These are phyloP conservation scores for Aurinia saxatilis DNA, from an alignment of 345 rosid genomes.

Conservation along the genomic window DNA sequence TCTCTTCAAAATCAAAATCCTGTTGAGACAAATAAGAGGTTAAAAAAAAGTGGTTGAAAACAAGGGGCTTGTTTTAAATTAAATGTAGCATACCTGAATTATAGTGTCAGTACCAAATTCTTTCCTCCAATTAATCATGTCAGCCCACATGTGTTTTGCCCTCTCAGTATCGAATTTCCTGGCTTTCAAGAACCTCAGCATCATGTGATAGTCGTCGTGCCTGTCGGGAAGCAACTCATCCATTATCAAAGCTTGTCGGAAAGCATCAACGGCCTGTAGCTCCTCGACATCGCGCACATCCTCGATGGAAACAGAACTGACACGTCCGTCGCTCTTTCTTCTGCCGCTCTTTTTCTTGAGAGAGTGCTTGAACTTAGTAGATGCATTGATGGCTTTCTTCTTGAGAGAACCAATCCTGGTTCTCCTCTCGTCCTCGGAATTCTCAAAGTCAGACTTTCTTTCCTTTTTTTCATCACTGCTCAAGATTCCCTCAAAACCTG, in stretches of 20 bases:
- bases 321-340: slow-evolving; percentile 81
- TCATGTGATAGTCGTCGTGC: slow-evolving; percentile 91
- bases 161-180: slow-evolving; percentile 86
- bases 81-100: slow-evolving; percentile 50
- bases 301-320: slow-evolving; percentile 93
- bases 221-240: slow-evolving; percentile 71
- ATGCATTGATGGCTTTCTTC: slow-evolving; percentile 87
- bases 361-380: slow-evolving; percentile 85
- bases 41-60: no score
- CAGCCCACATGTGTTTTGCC: slow-evolving; percentile 98
- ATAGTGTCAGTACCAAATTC: slow-evolving; percentile 86
- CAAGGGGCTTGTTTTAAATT: no score
- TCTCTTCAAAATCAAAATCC: slow-evolving; percentile 90
- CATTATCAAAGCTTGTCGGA: slow-evolving; percentile 69
- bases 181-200: slow-evolving; percentile 93
- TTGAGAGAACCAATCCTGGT: slow-evolving; percentile 87
- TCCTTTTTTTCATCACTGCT: slow-evolving; percentile 94
- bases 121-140: slow-evolving; percentile 92
- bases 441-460: slow-evolving; percentile 91
- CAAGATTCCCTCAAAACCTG: slow-evolving; percentile 85
- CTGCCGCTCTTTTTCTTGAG: slow-evolving; percentile 76
- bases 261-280: slow-evolving; percentile 76
- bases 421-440: slow-evolving; percentile 97
- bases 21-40: slow-evolving; percentile 22
- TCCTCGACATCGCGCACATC: slow-evolving; percentile 88